These are phyloP conservation scores for Kwoniella europaea DNA, from an alignment of 768 basidiomycete genomes.

Conservation along the genomic window DNA sequence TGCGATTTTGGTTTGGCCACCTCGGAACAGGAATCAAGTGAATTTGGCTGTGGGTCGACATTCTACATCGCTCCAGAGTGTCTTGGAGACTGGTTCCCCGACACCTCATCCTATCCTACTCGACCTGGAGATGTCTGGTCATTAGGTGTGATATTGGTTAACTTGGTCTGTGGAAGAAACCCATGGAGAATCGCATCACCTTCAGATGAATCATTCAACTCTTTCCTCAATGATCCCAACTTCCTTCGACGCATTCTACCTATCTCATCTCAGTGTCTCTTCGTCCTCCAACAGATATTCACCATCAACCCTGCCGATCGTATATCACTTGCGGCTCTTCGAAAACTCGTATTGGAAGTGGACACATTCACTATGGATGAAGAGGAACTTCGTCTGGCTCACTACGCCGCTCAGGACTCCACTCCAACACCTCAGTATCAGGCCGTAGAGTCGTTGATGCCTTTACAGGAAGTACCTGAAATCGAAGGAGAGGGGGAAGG, in stretches of 20 bases:
- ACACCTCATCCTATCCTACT: conserved; percentile 67
- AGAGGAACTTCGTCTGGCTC: conserved; percentile 60
- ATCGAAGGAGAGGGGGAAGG: neutral
- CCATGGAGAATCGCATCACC: conserved; percentile 75
- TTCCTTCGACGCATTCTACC: conserved; percentile 73
- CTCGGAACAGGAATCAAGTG: conserved; percentile 45
- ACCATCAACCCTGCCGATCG: conserved; percentile 67
- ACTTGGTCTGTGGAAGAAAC: conserved; percentile 75
- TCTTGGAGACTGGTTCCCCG: conserved; percentile 63
- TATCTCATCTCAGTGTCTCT: conserved; percentile 70
- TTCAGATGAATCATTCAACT: conserved; percentile 74
- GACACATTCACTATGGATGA: conserved; percentile 69
- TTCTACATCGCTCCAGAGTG: conserved; percentile 60
- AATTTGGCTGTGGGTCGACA: conserved; percentile 58
- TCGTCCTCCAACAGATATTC: conserved; percentile 74
- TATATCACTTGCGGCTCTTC: conserved; percentile 69
- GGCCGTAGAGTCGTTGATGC: conserved; percentile 10
- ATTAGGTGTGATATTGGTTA: conserved; percentile 76
- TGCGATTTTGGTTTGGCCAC: conserved; percentile 59
- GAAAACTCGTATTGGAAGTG: conserved; percentile 65
- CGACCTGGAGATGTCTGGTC: conserved; percentile 95
- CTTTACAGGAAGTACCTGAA: conserved; percentile 16
- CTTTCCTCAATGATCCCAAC: conserved; percentile 71
- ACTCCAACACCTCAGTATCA: conserved; percentile 22
- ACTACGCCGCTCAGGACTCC: conserved; percentile 39